Conservation (phyloP, 1,284 basidiomycete genomes). For the Ustilago curta region DNA sequence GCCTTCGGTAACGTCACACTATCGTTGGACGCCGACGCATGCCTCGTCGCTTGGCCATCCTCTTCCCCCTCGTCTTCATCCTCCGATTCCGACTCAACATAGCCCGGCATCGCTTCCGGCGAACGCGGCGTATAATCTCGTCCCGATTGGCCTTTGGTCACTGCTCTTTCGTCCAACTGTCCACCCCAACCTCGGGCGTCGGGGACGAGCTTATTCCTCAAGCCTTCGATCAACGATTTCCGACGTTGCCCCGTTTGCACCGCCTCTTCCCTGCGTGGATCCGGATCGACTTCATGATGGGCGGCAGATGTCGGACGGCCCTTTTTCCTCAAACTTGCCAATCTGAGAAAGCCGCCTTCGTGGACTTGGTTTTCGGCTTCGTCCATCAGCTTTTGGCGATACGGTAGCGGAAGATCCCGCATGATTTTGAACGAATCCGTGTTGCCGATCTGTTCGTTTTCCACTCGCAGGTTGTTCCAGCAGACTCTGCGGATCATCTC, state of each 20-base stretch:
- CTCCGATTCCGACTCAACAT: conserved; percentile 32
- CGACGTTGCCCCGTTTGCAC: background rate
- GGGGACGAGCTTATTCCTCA: conserved; percentile 37
- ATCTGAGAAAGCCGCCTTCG: conserved; percentile 26
- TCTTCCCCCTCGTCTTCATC: conserved; percentile 8
- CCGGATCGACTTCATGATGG: background rate
- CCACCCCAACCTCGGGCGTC: conserved; percentile 12
- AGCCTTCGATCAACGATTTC: conserved; percentile 21
- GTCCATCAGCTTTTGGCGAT: conserved; percentile 34
- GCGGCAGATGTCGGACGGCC: background rate
- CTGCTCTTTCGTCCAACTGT: conserved; percentile 35
- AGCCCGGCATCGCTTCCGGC: conserved; percentile 5
- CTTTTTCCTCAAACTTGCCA: conserved; percentile 29
- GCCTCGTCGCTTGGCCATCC: background rate
- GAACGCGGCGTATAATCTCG: conserved; percentile 36
- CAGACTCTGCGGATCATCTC: conserved; percentile 86
- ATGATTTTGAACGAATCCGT: conserved; percentile 63
- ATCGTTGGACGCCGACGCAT: background rate
- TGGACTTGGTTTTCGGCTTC: conserved; percentile 10
- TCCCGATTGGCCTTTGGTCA: conserved; percentile 35
- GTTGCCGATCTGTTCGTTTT: conserved; percentile 80
- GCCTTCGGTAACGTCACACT: background rate
- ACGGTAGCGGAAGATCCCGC: conserved; percentile 58
- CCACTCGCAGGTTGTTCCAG: conserved; percentile 88
- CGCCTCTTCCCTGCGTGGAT: background rate